Evolutionary conservation across 495 filamentous ascomycete genomes (phyloP).

Genomic region (Parathielavia hyrcaniae): DNA sequence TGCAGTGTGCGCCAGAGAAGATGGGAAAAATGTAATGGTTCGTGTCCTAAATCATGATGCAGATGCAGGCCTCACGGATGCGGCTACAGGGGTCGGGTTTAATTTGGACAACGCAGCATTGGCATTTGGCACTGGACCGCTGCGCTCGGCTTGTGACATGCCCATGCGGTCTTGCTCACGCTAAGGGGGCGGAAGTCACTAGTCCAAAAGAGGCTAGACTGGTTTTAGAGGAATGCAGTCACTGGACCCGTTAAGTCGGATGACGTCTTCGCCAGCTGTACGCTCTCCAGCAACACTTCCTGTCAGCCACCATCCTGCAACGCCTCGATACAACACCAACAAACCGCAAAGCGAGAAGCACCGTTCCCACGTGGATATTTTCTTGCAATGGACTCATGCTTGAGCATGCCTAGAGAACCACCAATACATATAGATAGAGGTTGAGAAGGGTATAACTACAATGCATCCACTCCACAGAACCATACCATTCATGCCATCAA

Average conservation of each 20-base stretch:
- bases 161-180: neutral
- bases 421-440: too few species aligned
- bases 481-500: neutral
- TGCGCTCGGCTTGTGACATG: conserved; percentile 11
- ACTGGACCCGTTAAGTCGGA: conserved; percentile 10
- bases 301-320: too few species aligned
- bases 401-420: too few species aligned
- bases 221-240: neutral
- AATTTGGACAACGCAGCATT: conserved; percentile 6
- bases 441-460: too few species aligned
- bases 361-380: too few species aligned
- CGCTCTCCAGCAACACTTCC: too few species aligned
- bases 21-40: neutral
- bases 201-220: conserved; percentile 1
- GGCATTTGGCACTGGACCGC: too few species aligned
- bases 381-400: too few species aligned
- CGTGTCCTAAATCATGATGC: neutral
- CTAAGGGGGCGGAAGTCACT: neutral
- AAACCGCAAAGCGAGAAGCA: too few species aligned
- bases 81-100: neutral
- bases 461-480: too few species aligned
- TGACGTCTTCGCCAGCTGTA: conserved; percentile 10
- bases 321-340: too few species aligned
- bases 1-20: neutral
- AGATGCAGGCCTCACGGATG: conserved; percentile 2